Evolutionary conservation across 176 grass and related monocot genomes (phyloP).

Genomic region (Chloris gayana): DNA sequence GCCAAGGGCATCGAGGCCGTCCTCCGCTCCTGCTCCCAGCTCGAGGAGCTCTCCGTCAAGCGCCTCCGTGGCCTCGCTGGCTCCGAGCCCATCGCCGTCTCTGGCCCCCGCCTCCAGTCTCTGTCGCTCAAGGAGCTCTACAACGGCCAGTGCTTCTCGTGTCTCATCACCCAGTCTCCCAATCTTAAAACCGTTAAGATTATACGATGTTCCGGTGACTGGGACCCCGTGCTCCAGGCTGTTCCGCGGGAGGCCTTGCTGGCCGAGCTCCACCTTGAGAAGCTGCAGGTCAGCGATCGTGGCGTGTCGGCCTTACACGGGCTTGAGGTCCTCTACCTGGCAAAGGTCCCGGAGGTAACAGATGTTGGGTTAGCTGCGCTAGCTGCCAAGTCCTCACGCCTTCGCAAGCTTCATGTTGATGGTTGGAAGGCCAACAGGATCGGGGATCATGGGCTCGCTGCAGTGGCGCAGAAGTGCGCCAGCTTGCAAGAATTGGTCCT

Average conservation of each 20-base stretch:
- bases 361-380: conserved; percentile 65
- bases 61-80: conserved; percentile 62
- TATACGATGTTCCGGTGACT: conserved; percentile 73
- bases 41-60: conserved; percentile 86
- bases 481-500: conserved; percentile 86
- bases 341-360: conserved; percentile 79
- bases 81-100: conserved; percentile 39
- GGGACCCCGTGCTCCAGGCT: conserved; percentile 70
- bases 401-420: conserved; percentile 94
- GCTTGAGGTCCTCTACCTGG: conserved; percentile 77
- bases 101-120: conserved; percentile 45
- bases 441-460: conserved; percentile 67
- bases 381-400: conserved; percentile 48
- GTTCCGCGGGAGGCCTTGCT: conserved; percentile 52
- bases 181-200: conserved; percentile 79
- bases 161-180: conserved; percentile 52
- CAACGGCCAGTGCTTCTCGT: conserved; percentile 86
- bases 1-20: conserved; percentile 58
- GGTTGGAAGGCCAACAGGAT: conserved; percentile 90
- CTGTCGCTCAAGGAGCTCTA: conserved; percentile 92
- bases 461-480: conserved; percentile 63
- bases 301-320: conserved; percentile 56
- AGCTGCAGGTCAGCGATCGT: conserved; percentile 91
- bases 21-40: conserved; percentile 51
- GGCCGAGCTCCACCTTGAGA: conserved; percentile 84